Evolutionary conservation across 164 flowering plant genomes (phyloP).

Genomic region (Vitis rupestris): DNA sequence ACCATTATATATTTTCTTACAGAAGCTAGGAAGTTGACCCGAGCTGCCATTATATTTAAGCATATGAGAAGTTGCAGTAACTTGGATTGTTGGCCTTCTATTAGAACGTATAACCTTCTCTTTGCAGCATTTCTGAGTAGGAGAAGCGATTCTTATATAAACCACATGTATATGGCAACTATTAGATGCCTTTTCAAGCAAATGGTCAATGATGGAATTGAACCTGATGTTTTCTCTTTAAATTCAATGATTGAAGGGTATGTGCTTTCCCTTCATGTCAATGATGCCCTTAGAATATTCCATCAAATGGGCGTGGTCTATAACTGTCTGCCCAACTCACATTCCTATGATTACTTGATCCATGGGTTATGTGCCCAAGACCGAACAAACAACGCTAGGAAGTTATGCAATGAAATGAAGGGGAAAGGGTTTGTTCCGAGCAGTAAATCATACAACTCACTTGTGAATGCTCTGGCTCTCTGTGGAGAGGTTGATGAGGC

Average conservation of each 20-base stretch:
- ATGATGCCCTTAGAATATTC: conserved; percentile 83
- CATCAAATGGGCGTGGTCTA: conserved; percentile 84
- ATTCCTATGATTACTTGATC: conserved; percentile 68
- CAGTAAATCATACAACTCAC: conserved; percentile 71
- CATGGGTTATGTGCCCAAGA: conserved; percentile 90
- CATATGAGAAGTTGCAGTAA: conserved; percentile 60
- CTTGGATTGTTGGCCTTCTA: conserved; percentile 55
- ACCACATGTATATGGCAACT: conserved; percentile 79
- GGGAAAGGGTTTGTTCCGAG: conserved; percentile 63
- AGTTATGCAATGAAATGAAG: conserved; percentile 70
- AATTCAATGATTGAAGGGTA: conserved; percentile 91
- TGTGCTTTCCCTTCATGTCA: conserved; percentile 74
- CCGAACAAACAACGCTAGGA: conserved; percentile 71
- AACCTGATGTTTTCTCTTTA: conserved; percentile 77
- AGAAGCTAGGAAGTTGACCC: conserved; percentile 57
- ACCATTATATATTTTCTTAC: conserved; percentile 72
- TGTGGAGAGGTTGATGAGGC: conserved; percentile 80
- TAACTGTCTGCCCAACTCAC: conserved; percentile 57
- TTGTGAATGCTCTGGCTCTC: conserved; percentile 79
- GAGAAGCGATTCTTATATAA: conserved; percentile 66
- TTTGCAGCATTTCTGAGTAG: conserved; percentile 66
- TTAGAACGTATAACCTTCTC: conserved; percentile 71
- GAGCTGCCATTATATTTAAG: conserved; percentile 69
- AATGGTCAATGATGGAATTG: conserved; percentile 79
- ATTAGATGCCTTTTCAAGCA: conserved; percentile 70